phyloP scores from a whole-genome alignment of 164 flowering plant genomes.

The Liriodendron chinense region DNA sequence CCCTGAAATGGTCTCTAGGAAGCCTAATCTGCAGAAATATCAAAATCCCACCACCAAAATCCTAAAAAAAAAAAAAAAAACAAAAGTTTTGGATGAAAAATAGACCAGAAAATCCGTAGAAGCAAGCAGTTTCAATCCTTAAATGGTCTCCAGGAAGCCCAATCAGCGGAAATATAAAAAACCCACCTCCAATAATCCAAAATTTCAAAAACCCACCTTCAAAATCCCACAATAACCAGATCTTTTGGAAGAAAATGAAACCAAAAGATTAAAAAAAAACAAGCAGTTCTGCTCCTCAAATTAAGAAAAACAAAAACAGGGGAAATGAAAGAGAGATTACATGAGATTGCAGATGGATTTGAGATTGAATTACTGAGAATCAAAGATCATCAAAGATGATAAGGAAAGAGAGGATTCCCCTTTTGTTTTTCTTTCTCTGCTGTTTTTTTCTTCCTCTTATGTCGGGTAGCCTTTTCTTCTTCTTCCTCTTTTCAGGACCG shows the following conservation, averaged over 20 bases:
- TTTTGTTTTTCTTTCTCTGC: neutral
- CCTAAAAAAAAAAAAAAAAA: neutral
- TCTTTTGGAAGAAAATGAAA: neutral
- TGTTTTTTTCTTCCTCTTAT: neutral
- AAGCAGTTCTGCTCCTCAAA: neutral
- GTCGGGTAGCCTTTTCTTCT: neutral
- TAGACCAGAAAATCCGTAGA: neutral
- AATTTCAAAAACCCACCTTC: neutral
- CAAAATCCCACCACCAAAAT: neutral
- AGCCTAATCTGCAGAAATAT: neutral
- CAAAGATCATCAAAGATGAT: neutral
- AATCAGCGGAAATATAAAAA: neutral
- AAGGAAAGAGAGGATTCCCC: neutral
- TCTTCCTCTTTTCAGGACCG: neutral
- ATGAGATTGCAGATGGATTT: slow-evolving; percentile 1
- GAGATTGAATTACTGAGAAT: neutral
- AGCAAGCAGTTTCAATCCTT: neutral
- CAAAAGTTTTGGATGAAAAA: neutral
- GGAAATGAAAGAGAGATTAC: neutral
- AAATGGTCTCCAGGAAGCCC: neutral
- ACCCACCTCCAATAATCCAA: neutral
- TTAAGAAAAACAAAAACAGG: neutral
- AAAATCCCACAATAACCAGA: neutral
- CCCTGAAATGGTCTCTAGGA: neutral
- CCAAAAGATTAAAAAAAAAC: too few relatives aligned